Evolutionary conservation across 768 basidiomycete species (phyloP).

Genomic region (Naganishia randhawae): DNA sequence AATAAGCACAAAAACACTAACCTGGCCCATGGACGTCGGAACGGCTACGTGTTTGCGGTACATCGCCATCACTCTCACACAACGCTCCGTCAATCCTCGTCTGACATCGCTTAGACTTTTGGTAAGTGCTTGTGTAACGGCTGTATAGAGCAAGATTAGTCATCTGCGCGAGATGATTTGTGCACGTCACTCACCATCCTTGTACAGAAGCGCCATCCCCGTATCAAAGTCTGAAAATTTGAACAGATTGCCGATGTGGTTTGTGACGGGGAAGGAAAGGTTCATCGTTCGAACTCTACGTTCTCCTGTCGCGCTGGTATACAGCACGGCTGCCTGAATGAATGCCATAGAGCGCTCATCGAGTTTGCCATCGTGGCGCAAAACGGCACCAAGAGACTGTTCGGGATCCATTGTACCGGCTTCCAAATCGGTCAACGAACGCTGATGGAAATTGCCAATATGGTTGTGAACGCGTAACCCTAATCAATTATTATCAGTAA

Average conservation of each 20-base stretch:
- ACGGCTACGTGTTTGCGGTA: conserved; percentile 87
- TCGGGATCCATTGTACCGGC: conserved; percentile 77
- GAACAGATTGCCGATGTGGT: conserved; percentile 86
- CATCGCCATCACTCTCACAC: conserved; percentile 72
- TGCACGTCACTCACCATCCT: conserved; percentile 61
- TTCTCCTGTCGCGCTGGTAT: conserved; percentile 72
- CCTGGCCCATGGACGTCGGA: conserved; percentile 72
- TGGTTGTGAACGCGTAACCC: conserved; percentile 40
- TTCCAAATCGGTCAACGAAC: conserved; percentile 64
- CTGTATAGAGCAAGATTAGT: conserved; percentile 52
- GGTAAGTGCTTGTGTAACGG: conserved; percentile 62
- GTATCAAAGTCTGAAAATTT: conserved; percentile 86
- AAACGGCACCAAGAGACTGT: conserved; percentile 68
- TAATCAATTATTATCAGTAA: not conserved
- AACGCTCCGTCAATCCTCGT: conserved; percentile 77
- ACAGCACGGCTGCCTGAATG: conserved; percentile 81
- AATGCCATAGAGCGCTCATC: conserved; percentile 69
- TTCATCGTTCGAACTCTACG: conserved; percentile 82
- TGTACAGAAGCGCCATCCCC: conserved; percentile 66
- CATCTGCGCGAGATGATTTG: not conserved
- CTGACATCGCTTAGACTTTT: conserved; percentile 70
- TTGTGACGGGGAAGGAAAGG: conserved; percentile 72
- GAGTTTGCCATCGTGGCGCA: conserved; percentile 68
- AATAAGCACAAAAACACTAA: conserved; percentile 49
- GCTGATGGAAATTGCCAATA: conserved; percentile 51